These are phyloP conservation scores for Fusarium buxicola DNA, from an alignment of 2,329 filamentous ascomycete genomes.

Conservation along the genomic window DNA sequence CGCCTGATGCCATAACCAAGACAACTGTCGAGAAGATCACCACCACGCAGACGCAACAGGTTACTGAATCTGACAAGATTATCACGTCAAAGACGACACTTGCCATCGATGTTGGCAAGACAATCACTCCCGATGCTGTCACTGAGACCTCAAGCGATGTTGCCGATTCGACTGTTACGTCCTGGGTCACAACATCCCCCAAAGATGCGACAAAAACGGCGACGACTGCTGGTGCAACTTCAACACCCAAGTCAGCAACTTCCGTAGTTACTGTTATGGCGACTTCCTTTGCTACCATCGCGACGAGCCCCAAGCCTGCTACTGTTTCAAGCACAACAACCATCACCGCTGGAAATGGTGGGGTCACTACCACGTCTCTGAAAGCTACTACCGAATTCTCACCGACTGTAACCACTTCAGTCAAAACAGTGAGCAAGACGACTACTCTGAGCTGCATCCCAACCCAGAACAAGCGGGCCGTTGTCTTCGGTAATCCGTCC, in stretches of 20 bases:
- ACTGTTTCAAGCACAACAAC: slow-evolving; percentile 39
- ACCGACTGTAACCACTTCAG: slow-evolving; percentile 38
- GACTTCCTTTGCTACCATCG: slow-evolving; percentile 31
- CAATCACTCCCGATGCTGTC: slow-evolving; percentile 47
- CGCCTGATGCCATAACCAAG: slow-evolving; percentile 31
- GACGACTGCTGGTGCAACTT: slow-evolving; percentile 31
- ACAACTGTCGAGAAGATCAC: slow-evolving; percentile 35
- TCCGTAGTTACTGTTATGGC: slow-evolving; percentile 19
- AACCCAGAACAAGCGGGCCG: slow-evolving; percentile 27
- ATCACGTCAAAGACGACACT: slow-evolving; percentile 46
- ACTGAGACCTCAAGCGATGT: slow-evolving; percentile 37
- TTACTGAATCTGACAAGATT: slow-evolving; percentile 34
- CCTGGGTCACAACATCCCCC: slow-evolving; percentile 26
- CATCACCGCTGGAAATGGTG: slow-evolving; percentile 31
- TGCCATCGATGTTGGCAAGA: slow-evolving; percentile 48
- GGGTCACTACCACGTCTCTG: slow-evolving; percentile 35
- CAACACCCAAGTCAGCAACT: slow-evolving; percentile 43
- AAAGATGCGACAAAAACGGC: slow-evolving; percentile 33
- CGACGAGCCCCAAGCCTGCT: slow-evolving; percentile 31
- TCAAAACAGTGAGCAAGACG: slow-evolving; percentile 33
- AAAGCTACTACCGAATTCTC: slow-evolving; percentile 40
- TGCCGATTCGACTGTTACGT: slow-evolving; percentile 28
- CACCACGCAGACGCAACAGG: slow-evolving; percentile 20
- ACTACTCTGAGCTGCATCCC: slow-evolving; percentile 40
- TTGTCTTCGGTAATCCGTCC: slow-evolving; percentile 29